Base-by-base conservation (phyloP, 164 flowering plant species). In the Protea cynaroides region DNA sequence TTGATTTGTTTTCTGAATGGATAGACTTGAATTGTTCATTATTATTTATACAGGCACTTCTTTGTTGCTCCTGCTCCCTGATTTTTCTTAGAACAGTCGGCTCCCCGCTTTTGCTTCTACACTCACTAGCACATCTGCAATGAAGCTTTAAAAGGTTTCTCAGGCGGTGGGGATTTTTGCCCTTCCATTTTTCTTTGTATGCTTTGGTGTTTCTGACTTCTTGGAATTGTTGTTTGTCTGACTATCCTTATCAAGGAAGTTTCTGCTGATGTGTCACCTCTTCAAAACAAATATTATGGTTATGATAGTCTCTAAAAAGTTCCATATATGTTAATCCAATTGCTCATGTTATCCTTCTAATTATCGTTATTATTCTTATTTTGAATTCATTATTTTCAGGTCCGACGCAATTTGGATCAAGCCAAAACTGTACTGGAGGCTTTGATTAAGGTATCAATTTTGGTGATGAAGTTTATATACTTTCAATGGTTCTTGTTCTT, bases 401-500 rank as follows among this genome's bases (percentile, higher is more conserved):
- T 94, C 56, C 80, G 97, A 69, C 97, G 96, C 80, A 94, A 91
- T 78, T 91, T 94, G 65, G 99, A 91, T 65, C 99, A 94, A 70
- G 95, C 95, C 24, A 94, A 91, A 78, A 84, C 82, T 36, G 71
- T 89, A 52, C 72, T 94, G 55, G 97, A 91, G 73, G 85, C 93
- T 56, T 71, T 91, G 64, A 89, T 94, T 65, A 87, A 86, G 97
- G 98, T 90, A 64, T 49, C 49, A 38, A 22, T 56, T 67, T 17
- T 50, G 17, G 10, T 67, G 64, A 49, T 18, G 36, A 47, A 18
- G 24, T 12, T 36, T 40, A 17, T 38, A 2, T 59, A 14, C 11
- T 12, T 47, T 60, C n/a, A 37, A n/a, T 21, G 43, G 62, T 51
- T 46, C 46, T 8, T 72, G 63, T 8, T 53, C 14, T n/a, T 58